These are phyloP conservation scores for Jatropha curcas DNA, from an alignment of 345 rosid species.

Conservation along the genomic window DNA sequence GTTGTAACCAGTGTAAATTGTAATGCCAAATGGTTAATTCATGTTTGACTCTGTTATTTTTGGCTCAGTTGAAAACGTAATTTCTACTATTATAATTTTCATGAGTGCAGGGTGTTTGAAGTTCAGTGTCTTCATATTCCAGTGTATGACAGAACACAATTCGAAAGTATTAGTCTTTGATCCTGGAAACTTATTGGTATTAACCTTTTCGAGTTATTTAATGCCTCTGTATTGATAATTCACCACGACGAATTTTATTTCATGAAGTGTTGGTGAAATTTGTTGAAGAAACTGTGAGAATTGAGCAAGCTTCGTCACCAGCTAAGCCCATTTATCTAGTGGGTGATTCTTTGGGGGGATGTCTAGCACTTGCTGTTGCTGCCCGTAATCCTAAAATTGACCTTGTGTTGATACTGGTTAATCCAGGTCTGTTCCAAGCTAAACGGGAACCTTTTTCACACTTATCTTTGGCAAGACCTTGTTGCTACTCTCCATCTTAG, in stretches of 20 bases:
- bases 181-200: neutral
- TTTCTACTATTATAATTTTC: slow-evolving; percentile 5
- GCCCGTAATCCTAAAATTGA: slow-evolving; percentile 67
- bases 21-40: neutral
- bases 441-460: slow-evolving; percentile 10
- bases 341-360: slow-evolving; percentile 93
- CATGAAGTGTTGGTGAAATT: slow-evolving; percentile 56
- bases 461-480: slow-evolving; percentile 6
- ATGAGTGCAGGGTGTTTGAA: slow-evolving; percentile 68
- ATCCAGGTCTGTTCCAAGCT: slow-evolving; percentile 61
- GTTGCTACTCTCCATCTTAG: slow-evolving; percentile 3
- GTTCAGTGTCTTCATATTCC: slow-evolving; percentile 88
- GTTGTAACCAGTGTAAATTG: neutral
- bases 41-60: neutral
- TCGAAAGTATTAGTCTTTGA: slow-evolving; percentile 45
- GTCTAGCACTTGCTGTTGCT: slow-evolving; percentile 84
- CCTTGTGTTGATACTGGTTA: slow-evolving; percentile 61
- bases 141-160: slow-evolving; percentile 66
- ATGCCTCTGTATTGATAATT: neutral
- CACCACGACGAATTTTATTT: slow-evolving; percentile 49
- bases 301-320: slow-evolving; percentile 54
- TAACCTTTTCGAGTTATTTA: neutral
- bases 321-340: slow-evolving; percentile 75
- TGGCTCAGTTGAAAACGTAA: neutral
- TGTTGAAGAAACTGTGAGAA: slow-evolving; percentile 60